A percentile compares a stretch with the other conserved stretches of the same genome.
These are phyloP conservation scores for Zalaria obscura DNA, from an alignment of 2,329 filamentous ascomycete species.

Conservation along the genomic window DNA sequence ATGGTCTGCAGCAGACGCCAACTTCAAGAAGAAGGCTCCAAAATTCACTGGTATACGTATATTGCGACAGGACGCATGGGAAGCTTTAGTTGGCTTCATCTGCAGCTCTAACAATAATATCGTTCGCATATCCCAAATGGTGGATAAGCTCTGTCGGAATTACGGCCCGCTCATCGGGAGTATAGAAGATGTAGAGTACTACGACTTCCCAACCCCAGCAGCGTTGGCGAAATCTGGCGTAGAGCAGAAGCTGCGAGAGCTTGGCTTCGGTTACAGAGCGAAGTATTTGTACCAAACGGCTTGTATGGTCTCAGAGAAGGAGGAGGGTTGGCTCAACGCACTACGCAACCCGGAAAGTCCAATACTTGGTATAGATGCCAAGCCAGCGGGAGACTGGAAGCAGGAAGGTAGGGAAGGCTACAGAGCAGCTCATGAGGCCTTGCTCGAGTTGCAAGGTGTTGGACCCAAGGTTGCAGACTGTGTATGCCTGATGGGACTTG, in stretches of 20 bases:
- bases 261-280: constrained; percentile 90
- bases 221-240: constrained; percentile 61
- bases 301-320: constrained; percentile 54
- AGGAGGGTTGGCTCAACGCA: constrained; percentile 56
- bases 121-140: constrained; percentile 87
- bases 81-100: constrained; percentile 84
- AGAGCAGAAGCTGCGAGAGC: constrained; percentile 61
- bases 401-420: constrained; percentile 50
- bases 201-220: constrained; percentile 73
- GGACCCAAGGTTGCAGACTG: constrained; percentile 96
- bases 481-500: constrained; percentile 88
- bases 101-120: constrained; percentile 99
- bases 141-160: constrained; percentile 74
- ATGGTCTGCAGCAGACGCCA: constrained; percentile 74
- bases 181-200: constrained; percentile 49
- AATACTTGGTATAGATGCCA: constrained; percentile 34
- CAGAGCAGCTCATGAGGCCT: constrained; percentile 61
- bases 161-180: constrained; percentile 68
- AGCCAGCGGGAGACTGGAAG: constrained; percentile 32
- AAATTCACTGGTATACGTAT: constrained; percentile 87
- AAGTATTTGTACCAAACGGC: constrained; percentile 87
- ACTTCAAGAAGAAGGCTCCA: constrained; percentile 77
- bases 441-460: constrained; percentile 72
- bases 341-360: constrained; percentile 66
- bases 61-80: constrained; percentile 89